Conservation (phyloP, 2,329 filamentous ascomycete genomes). For the Calonectria pteridis region DNA sequence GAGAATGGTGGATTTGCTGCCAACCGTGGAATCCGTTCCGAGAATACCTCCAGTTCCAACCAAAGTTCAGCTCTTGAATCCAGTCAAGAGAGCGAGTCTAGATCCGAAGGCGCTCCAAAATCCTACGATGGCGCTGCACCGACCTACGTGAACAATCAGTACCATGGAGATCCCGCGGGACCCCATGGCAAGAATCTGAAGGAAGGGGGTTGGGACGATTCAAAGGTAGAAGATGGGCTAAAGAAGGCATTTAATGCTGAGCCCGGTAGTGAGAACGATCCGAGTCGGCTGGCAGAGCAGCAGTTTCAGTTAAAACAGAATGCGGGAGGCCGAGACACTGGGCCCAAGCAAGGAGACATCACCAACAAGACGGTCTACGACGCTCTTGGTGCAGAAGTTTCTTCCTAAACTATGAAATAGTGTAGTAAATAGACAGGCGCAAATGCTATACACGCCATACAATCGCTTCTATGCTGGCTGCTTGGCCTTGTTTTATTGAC, state of each 20-base stretch:
- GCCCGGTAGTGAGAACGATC: constrained; percentile 62
- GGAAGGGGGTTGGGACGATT: constrained; percentile 50
- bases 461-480: not conserved
- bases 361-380: constrained; percentile 48
- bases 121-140: constrained; percentile 49
- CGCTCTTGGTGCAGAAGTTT: constrained; percentile 44
- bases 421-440: not conserved
- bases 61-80: not conserved
- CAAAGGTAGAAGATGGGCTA: constrained; percentile 50
- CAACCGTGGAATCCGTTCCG: constrained; percentile 63
- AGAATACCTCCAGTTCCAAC: constrained; percentile 30
- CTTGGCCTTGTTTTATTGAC: not conserved
- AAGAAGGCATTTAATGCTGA: constrained; percentile 56
- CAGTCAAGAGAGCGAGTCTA: not conserved
- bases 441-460: not conserved
- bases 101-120: constrained; percentile 16
- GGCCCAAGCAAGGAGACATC: constrained; percentile 43
- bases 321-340: constrained; percentile 39
- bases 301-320: constrained; percentile 51
- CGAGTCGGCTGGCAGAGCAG: constrained; percentile 58
- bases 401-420: constrained; percentile 37
- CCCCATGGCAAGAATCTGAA: constrained; percentile 60
- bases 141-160: constrained; percentile 53
- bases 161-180: constrained; percentile 46
- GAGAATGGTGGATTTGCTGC: constrained; percentile 70